A percentile compares a stretch with the other conserved stretches of the same genome.
These are phyloP conservation scores for Pythium folliculosum DNA, from an alignment of 352 stramenopile genomes.

Conservation along the genomic window DNA sequence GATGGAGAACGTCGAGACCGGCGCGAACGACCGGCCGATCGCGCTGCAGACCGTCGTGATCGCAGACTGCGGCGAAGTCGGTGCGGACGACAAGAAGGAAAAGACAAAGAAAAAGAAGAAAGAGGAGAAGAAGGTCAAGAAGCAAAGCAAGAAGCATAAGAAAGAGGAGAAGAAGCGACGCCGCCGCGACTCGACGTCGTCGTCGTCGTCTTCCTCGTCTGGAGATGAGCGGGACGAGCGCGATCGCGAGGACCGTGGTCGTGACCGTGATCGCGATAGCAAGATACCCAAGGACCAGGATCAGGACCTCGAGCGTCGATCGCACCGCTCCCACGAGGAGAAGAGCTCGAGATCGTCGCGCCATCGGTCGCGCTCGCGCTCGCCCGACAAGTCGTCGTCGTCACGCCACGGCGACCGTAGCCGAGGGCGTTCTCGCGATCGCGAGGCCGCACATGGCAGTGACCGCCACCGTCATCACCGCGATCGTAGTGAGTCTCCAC, in stretches of 20 bases:
- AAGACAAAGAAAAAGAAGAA: constrained; percentile 31
- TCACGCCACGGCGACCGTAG: constrained; percentile 2
- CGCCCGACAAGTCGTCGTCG: constrained; percentile 1
- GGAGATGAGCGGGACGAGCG: constrained; percentile 9
- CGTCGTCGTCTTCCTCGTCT: constrained; percentile 22
- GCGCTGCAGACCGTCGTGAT: constrained; percentile 91
- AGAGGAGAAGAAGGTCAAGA: constrained; percentile 32
- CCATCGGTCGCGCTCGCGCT: constrained; percentile 10
- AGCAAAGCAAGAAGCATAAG: constrained; percentile 35
- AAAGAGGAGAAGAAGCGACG: constrained; percentile 20
- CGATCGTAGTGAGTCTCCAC: not conserved
- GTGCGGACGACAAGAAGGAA: constrained; percentile 25
- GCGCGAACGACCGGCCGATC: constrained; percentile 74
- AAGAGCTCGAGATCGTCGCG: constrained; percentile 8
- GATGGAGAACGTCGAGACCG: constrained; percentile 92
- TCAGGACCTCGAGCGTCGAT: not conserved
- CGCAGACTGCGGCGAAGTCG: constrained; percentile 92
- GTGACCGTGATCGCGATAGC: constrained; percentile 2
- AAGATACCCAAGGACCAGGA: not conserved
- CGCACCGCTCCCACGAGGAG: not conserved
- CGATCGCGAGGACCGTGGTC: not conserved
- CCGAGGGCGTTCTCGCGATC: constrained; percentile 5
- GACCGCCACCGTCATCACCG: not conserved
- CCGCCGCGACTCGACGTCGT: constrained; percentile 2
- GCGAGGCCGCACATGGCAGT: not conserved